phyloP scores from a whole-genome alignment of 495 filamentous ascomycete species.

The Hypoxylon rickii region DNA sequence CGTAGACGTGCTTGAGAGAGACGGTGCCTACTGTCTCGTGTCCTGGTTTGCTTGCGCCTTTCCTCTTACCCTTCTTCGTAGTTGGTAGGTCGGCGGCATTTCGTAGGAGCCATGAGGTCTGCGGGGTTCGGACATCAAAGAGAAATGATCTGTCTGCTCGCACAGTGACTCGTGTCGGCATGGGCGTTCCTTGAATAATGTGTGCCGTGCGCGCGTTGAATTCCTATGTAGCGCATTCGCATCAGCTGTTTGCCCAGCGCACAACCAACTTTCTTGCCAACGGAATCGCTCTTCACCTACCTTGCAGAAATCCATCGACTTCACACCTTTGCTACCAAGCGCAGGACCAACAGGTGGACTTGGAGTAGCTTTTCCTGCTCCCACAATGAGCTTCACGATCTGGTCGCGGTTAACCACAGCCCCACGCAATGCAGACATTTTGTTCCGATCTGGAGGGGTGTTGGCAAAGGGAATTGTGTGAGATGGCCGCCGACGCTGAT shows the following conservation, averaged over 20 bases:
- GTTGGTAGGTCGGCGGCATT: slow-evolving; percentile 75
- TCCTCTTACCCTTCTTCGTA: slow-evolving; percentile 75
- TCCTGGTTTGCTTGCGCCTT: slow-evolving; percentile 78
- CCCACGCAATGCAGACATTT: slow-evolving; percentile 78
- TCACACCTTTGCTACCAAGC: slow-evolving; percentile 95
- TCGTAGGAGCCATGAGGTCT: slow-evolving; percentile 84
- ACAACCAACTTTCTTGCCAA: not conserved
- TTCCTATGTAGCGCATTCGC: slow-evolving; percentile 62
- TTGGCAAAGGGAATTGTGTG: no score
- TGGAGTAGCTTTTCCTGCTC: slow-evolving; percentile 93
- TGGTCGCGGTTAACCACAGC: slow-evolving; percentile 65
- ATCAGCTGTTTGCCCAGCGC: not conserved
- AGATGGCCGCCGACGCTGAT: slow-evolving; percentile 1
- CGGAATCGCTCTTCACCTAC: slow-evolving; percentile 51
- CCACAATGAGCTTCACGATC: slow-evolving; percentile 97
- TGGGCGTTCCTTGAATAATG: slow-evolving; percentile 80
- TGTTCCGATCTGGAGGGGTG: no score
- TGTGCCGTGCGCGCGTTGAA: slow-evolving; percentile 95
- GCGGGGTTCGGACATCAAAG: slow-evolving; percentile 92
- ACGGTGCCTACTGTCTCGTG: slow-evolving; percentile 79
- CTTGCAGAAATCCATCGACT: slow-evolving; percentile 99
- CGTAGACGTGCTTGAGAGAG: slow-evolving; percentile 94
- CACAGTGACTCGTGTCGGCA: slow-evolving; percentile 88
- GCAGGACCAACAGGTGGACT: slow-evolving; percentile 98
- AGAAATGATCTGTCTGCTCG: slow-evolving; percentile 90